Conservation (phyloP, 2,329 filamentous ascomycete species). For the Eutypella sp. region DNA sequence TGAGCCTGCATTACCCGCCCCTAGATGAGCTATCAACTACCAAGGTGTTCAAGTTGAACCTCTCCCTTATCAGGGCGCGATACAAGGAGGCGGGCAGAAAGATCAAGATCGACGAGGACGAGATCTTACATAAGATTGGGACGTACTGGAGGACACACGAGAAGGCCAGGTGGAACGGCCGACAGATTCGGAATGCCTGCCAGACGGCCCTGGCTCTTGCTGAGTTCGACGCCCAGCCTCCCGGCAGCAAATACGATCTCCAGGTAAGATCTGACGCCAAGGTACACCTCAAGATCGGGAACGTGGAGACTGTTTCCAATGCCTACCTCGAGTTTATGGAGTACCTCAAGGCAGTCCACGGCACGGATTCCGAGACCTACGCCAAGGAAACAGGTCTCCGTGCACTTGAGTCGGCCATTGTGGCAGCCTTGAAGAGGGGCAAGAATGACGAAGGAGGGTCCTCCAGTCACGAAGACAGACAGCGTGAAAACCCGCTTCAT, state of each 20-base stretch:
- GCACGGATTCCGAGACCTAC: not conserved
- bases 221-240: not conserved
- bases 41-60: conserved; percentile 15
- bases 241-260: not conserved
- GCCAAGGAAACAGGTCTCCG: not conserved
- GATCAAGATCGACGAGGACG: conserved; percentile 11
- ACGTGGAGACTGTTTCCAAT: not conserved
- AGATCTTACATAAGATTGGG: conserved; percentile 13
- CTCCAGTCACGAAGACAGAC: not conserved
- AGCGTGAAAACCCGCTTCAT: not conserved
- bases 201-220: conserved; percentile 21
- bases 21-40: conserved; percentile 7
- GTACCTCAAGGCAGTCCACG: not conserved
- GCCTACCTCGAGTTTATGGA: not conserved
- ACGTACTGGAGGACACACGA: conserved; percentile 13
- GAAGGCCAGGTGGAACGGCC: conserved; percentile 16
- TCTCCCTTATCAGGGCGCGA: conserved; percentile 13
- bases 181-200: conserved; percentile 22
- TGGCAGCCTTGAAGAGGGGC: not conserved
- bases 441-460: not conserved
- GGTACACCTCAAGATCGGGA: not conserved
- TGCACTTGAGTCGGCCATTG: not conserved
- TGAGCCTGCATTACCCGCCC: conserved; percentile 25
- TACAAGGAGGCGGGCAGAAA: conserved; percentile 10
- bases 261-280: not conserved